Percentiles rank a stretch among this genome's conserved stretches.
phyloP scores from a whole-genome alignment of 192 early-diverging fungal genomes.

The Backusella parvicylindrica region DNA sequence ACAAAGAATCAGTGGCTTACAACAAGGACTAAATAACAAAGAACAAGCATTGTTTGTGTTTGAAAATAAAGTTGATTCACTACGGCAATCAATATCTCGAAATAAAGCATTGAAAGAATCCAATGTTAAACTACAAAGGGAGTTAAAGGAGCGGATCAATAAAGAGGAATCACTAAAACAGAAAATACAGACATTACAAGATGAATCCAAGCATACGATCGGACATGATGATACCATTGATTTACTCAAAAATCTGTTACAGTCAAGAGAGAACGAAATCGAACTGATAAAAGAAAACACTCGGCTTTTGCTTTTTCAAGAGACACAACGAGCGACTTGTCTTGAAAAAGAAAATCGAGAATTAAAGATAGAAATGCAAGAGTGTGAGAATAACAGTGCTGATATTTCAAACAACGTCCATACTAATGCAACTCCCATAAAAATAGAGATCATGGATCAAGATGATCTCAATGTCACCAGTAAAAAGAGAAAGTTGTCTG shows the following conservation, averaged over 20 bases:
- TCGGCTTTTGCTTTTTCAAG: background rate
- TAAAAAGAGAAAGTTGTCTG: background rate
- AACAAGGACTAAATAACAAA: background rate
- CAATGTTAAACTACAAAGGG: background rate
- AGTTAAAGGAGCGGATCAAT: background rate
- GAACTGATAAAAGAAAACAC: background rate
- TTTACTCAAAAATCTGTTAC: background rate
- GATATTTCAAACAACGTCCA: too few species aligned
- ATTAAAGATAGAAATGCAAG: background rate
- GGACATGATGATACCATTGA: background rate
- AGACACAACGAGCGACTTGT: background rate
- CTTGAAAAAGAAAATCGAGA: background rate
- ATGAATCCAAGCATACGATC: background rate
- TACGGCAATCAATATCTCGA: background rate
- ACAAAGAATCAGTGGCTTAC: background rate
- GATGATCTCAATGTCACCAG: background rate
- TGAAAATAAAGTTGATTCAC: background rate
- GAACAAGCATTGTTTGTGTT: background rate
- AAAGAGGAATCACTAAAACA: background rate
- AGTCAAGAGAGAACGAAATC: background rate
- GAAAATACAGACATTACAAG: background rate
- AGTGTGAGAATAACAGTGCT: too few species aligned
- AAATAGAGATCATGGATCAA: background rate
- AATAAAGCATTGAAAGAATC: background rate
- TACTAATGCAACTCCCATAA: background rate